These are phyloP conservation scores for Balamuthia mandrillaris DNA, from an alignment of 208 protist species.

Conservation along the genomic window DNA sequence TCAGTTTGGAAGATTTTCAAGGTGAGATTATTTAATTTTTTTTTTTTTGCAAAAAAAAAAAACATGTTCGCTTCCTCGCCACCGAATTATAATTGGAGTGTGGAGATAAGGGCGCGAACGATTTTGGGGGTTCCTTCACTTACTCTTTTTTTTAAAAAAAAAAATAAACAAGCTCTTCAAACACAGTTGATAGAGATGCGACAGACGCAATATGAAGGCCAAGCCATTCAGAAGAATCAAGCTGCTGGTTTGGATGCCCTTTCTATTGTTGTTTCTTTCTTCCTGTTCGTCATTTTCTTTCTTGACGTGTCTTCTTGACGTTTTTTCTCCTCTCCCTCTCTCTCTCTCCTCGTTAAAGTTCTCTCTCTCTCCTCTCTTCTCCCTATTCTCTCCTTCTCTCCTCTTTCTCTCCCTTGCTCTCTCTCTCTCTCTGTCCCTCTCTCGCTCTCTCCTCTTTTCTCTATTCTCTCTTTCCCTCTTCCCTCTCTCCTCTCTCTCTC, in stretches of 20 bases:
- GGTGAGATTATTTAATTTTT: not conserved
- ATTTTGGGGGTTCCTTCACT: not conserved
- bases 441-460: too few relatives aligned
- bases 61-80: not conserved
- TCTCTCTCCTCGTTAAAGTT: too few relatives aligned
- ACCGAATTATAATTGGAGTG: too few relatives aligned
- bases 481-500: too few relatives aligned
- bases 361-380: too few relatives aligned
- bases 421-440: too few relatives aligned
- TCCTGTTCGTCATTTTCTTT: not conserved
- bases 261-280: not conserved
- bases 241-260: not conserved
- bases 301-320: too few relatives aligned
- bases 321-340: too few relatives aligned
- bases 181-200: slow-evolving; percentile 2
- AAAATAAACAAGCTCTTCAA: not conserved
- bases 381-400: too few relatives aligned
- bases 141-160: not conserved
- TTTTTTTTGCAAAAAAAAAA: not conserved
- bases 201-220: slow-evolving; percentile 8
- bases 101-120: too few relatives aligned
- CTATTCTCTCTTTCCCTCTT: too few relatives aligned
- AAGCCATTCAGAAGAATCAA: not conserved
- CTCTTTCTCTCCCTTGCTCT: too few relatives aligned
- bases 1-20: slow-evolving; percentile 25